A percentile compares a stretch with the other conserved stretches of the same genome.
Evolutionary conservation across 768 basidiomycete species (phyloP).

Genomic region (Lactifluus volemus): DNA sequence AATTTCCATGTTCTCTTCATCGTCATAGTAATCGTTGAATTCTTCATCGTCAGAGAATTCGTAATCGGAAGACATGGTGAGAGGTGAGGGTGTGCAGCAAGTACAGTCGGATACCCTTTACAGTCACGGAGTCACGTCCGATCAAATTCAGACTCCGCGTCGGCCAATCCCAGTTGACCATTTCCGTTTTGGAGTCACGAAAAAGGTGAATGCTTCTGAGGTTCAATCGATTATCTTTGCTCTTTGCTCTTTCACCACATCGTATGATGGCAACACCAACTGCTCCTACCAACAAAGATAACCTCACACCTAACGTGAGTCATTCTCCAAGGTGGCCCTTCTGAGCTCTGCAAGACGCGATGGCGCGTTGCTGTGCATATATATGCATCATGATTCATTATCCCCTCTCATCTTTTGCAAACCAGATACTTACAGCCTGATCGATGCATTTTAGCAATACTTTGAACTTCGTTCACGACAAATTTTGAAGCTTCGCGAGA

Average conservation of each 20-base stretch:
- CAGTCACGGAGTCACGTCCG: background rate
- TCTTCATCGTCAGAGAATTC: slow-evolving; percentile 62
- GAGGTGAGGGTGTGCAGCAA: background rate
- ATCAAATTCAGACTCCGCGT: slow-evolving; percentile 4
- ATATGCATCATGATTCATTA: background rate
- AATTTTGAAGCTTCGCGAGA: slow-evolving; percentile 77
- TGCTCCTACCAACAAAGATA: slow-evolving; percentile 51
- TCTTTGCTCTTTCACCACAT: background rate
- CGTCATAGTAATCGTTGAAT: slow-evolving; percentile 55
- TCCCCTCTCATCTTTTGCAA: background rate
- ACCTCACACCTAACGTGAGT: slow-evolving; percentile 86
- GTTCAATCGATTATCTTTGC: background rate
- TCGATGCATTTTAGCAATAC: slow-evolving; percentile 65
- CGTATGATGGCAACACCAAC: slow-evolving; percentile 33
- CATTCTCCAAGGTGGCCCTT: background rate
- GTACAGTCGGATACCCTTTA: background rate
- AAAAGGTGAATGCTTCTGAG: slow-evolving; percentile 23
- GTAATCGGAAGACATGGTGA: slow-evolving; percentile 53
- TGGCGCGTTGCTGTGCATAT: background rate
- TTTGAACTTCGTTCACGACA: slow-evolving; percentile 87
- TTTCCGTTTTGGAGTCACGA: background rate
- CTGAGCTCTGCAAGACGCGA: too few species aligned
- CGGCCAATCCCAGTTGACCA: background rate
- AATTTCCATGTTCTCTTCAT: slow-evolving; percentile 55
- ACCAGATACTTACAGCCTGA: background rate